These are phyloP conservation scores for Emmonsiellopsis sp. DNA, from an alignment of 2,329 filamentous ascomycete genomes.

Conservation along the genomic window DNA sequence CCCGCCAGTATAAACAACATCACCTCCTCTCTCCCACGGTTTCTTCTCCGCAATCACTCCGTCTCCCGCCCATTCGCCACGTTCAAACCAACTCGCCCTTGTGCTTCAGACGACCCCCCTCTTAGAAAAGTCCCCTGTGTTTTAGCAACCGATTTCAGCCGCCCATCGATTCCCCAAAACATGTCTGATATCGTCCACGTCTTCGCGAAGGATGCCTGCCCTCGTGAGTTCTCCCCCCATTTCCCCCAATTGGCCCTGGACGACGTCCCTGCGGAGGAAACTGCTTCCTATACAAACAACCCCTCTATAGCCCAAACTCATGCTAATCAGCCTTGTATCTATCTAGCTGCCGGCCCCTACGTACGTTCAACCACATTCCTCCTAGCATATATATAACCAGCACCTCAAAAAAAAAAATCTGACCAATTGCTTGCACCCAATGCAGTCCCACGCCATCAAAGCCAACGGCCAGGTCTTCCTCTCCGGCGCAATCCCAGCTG, in stretches of 20 bases:
- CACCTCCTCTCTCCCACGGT: too few species aligned
- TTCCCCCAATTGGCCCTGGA: neutral
- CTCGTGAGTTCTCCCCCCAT: conserved; percentile 28
- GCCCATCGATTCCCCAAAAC: conserved; percentile 8
- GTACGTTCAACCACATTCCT: conserved; percentile 21
- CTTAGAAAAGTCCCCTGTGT: neutral
- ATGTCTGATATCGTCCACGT: conserved; percentile 34
- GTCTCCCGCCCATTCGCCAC: too few species aligned
- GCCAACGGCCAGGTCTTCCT: conserved; percentile 61
- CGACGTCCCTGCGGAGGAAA: too few species aligned
- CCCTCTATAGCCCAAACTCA: neutral
- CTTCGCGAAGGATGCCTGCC: conserved; percentile 36
- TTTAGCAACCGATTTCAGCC: neutral
- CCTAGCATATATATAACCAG: conserved; percentile 2
- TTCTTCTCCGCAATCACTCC: too few species aligned
- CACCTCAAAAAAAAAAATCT: neutral
- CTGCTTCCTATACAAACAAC: neutral
- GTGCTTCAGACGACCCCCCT: neutral
- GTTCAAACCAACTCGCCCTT: too few species aligned
- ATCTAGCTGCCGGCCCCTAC: conserved; percentile 28
- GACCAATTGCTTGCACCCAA: neutral
- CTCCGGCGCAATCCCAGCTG: conserved; percentile 69
- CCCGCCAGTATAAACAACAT: too few species aligned
- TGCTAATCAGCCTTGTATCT: neutral
- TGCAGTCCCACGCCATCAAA: conserved; percentile 52